Conservation (phyloP, 805 yeast genomes). For the Hanseniaspora osmophila region DNA sequence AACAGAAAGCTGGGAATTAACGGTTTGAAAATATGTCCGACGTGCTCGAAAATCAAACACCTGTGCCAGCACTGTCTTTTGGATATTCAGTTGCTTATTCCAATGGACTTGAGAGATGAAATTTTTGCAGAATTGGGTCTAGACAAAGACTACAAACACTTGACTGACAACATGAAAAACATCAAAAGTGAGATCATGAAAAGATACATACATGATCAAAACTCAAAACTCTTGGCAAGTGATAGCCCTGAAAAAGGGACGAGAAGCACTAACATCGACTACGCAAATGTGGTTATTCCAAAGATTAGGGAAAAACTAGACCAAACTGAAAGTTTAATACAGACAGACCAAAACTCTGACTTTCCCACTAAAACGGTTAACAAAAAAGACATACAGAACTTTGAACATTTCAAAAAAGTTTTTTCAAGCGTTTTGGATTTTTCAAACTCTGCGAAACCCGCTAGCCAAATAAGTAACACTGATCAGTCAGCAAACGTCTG, state of each 20-base stretch:
- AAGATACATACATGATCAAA: neutral
- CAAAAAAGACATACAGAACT: neutral
- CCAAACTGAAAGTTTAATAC: too few relatives aligned
- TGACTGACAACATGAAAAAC: neutral
- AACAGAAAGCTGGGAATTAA: conserved; percentile 31
- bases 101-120: conserved; percentile 64
- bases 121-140: conserved; percentile 23
- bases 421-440: neutral
- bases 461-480: neutral
- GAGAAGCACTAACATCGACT: neutral
- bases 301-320: neutral
- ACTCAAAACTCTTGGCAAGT: neutral
- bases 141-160: neutral
- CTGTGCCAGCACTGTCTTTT: conserved; percentile 83
- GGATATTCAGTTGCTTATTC: conserved; percentile 72
- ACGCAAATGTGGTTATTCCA: neutral
- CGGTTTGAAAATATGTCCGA: conserved; percentile 58
- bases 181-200: neutral
- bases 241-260: neutral
- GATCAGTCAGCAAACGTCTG: neutral
- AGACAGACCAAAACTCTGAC: too few relatives aligned
- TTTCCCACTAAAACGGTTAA: neutral
- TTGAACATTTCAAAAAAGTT: neutral
- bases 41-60: conserved; percentile 67
- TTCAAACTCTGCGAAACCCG: neutral